These are phyloP conservation scores for Boletus pseudo-olivaceus DNA, from an alignment of 768 basidiomycete genomes.

Conservation along the genomic window DNA sequence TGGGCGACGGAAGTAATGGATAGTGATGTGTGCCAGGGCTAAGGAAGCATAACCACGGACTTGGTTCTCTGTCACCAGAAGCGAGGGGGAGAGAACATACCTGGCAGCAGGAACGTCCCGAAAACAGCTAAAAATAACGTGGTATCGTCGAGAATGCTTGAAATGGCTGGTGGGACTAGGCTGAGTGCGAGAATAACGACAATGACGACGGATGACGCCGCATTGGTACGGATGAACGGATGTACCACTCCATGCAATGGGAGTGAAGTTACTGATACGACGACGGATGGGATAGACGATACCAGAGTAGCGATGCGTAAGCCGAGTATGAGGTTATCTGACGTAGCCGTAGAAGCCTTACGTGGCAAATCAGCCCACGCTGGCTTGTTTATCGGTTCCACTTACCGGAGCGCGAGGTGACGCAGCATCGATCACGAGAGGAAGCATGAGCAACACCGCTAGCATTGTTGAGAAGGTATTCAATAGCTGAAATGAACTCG, in stretches of 20 bases:
- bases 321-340: constrained; percentile 23
- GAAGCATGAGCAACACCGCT: constrained; percentile 51
- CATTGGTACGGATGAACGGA: constrained; percentile 37
- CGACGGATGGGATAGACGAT: constrained; percentile 54
- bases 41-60: not conserved
- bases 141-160: constrained; percentile 43
- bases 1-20: constrained; percentile 82
- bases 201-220: constrained; percentile 44
- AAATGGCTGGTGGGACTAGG: constrained; percentile 40
- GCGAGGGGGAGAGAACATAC: constrained; percentile 29
- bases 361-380: constrained; percentile 10
- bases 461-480: constrained; percentile 48
- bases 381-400: constrained; percentile 22
- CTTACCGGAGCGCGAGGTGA: constrained; percentile 42
- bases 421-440: constrained; percentile 53
- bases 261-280: constrained; percentile 53
- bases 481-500: constrained; percentile 57
- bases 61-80: not conserved
- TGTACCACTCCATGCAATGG: constrained; percentile 45
- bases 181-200: constrained; percentile 42
- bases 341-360: constrained; percentile 5
- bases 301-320: constrained; percentile 52
- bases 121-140: constrained; percentile 49
- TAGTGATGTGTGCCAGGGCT: constrained; percentile 75
- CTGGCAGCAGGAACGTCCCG: constrained; percentile 62